Evolutionary conservation across 148 eudicot genomes (phyloP).

Genomic region (Cornus suecica): DNA sequence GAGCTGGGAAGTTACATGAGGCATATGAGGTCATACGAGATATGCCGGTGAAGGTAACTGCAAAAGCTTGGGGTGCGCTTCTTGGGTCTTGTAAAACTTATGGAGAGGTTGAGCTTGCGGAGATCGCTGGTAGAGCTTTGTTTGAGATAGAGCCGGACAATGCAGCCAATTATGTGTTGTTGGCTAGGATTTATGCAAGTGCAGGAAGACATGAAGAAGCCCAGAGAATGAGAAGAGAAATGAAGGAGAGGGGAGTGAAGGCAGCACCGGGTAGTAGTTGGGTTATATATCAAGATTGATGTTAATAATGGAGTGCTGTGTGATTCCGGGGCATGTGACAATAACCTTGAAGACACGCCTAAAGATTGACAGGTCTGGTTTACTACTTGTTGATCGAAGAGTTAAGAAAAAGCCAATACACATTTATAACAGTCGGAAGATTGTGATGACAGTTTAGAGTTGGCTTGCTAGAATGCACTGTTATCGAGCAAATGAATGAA

Average conservation of each 20-base stretch:
- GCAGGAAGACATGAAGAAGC: conserved; percentile 56
- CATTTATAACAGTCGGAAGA: background rate
- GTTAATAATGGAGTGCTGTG: background rate
- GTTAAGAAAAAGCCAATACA: background rate
- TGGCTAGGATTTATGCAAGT: conserved; percentile 47
- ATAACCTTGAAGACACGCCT: background rate
- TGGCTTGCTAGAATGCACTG: background rate
- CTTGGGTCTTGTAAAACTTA: conserved; percentile 56
- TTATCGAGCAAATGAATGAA: background rate
- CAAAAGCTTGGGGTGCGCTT: conserved; percentile 68
- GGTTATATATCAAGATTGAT: conserved; percentile 25
- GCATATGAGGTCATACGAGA: conserved; percentile 39
- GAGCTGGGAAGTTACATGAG: conserved; percentile 48
- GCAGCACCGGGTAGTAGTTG: conserved; percentile 54
- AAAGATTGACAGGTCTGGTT: background rate
- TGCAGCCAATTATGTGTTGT: conserved; percentile 57
- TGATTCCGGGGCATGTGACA: background rate
- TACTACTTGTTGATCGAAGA: background rate
- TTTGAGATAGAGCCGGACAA: conserved; percentile 54
- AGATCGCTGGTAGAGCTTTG: conserved; percentile 48
- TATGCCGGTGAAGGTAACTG: conserved; percentile 56
- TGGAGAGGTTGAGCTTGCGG: conserved; percentile 54
- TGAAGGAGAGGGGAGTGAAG: conserved; percentile 50
- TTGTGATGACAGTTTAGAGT: background rate
- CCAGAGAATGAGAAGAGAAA: conserved; percentile 37